phyloP scores from a whole-genome alignment of 768 basidiomycete species.

The Amanita pallidorosea region DNA sequence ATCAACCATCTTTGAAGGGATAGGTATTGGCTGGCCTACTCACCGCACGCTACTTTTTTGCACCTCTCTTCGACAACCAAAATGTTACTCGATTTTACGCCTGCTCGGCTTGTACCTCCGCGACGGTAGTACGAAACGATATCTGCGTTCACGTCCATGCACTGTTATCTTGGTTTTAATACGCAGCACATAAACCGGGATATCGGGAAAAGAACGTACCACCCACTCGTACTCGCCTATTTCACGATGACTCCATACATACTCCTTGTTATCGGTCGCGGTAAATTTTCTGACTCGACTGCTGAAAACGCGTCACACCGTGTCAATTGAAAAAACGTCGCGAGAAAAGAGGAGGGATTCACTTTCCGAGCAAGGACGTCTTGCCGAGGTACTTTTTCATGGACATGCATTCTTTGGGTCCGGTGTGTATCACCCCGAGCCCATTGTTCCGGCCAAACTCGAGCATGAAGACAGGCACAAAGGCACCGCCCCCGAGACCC shows the following conservation, averaged over 20 bases:
- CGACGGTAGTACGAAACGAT: constrained; percentile 53
- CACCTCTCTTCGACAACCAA: constrained; percentile 55
- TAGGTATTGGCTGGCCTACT: constrained; percentile 8
- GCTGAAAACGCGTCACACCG: constrained; percentile 14
- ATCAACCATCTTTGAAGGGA: constrained; percentile 1
- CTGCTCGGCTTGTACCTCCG: constrained; percentile 35
- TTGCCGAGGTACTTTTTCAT: constrained; percentile 48
- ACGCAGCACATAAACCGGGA: not conserved
- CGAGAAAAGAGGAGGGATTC: not conserved
- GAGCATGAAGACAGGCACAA: constrained; percentile 33
- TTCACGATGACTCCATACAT: constrained; percentile 45
- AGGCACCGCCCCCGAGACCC: constrained; percentile 14
- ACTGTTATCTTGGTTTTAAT: constrained; percentile 24
- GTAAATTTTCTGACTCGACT: constrained; percentile 39
- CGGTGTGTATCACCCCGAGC: constrained; percentile 42
- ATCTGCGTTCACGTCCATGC: constrained; percentile 38
- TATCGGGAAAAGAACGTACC: constrained; percentile 23
- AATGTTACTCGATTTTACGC: constrained; percentile 40
- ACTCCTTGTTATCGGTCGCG: constrained; percentile 50
- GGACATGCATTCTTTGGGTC: constrained; percentile 19
- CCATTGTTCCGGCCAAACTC: constrained; percentile 38
- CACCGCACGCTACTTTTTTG: constrained; percentile 45
- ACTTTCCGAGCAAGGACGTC: constrained; percentile 33
- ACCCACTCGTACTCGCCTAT: constrained; percentile 52
- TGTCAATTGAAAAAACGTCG: not conserved